Conservation (phyloP, 1,284 basidiomycete genomes). For the Trichosporon sp. region DNA sequence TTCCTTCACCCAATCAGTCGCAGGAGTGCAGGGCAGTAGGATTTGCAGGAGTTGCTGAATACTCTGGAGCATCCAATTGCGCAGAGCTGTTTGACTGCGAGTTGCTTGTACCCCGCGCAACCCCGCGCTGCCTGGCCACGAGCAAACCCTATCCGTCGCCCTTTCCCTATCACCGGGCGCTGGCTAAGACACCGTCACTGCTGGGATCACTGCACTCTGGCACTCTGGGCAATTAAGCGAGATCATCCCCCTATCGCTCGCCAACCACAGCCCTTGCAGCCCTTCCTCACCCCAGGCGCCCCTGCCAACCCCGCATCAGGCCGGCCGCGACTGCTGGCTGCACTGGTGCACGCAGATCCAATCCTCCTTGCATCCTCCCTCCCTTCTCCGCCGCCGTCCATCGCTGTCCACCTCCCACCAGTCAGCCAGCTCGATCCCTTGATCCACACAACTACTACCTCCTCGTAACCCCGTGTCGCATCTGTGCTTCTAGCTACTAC, state of each 20-base stretch:
- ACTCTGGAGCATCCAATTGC: too few species aligned
- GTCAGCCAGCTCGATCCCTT: not conserved
- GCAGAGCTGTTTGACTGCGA: too few species aligned
- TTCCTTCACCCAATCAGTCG: too few species aligned
- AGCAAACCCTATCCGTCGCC: not conserved
- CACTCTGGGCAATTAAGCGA: not conserved
- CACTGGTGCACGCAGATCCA: not conserved
- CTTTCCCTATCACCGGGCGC: not conserved
- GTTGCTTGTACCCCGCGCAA: not conserved
- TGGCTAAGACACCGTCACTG: conserved; percentile 1
- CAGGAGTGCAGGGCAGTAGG: too few species aligned
- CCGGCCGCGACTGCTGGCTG: not conserved
- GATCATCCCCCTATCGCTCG: not conserved
- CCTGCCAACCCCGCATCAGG: not conserved
- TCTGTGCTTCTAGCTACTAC: not conserved
- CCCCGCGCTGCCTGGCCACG: not conserved
- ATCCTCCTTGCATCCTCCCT: too few species aligned
- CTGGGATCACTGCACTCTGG: too few species aligned
- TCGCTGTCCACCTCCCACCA: not conserved
- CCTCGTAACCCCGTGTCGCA: too few species aligned
- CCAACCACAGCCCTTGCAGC: not conserved
- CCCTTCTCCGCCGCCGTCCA: too few species aligned
- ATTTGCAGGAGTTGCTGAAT: too few species aligned
- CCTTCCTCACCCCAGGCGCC: not conserved
- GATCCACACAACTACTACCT: not conserved